phyloP scores from a whole-genome alignment of 176 grass and related monocot genomes.

The Cenchrus americanus region DNA sequence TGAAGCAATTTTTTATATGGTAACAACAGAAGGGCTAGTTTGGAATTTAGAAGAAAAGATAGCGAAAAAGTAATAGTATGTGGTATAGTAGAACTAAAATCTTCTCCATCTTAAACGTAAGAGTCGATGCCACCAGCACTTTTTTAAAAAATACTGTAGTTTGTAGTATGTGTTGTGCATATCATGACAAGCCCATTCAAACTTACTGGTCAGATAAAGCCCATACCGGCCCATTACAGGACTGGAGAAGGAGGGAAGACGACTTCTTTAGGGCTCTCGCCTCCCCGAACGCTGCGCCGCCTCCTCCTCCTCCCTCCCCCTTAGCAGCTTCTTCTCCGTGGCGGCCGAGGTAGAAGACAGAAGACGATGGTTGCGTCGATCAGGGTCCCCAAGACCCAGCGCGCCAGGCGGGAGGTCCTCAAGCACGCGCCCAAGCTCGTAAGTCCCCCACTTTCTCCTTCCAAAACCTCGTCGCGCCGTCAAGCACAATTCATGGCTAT shows the following conservation, averaged over 20 bases:
- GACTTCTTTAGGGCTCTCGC: neutral
- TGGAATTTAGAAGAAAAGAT: too few relatives aligned
- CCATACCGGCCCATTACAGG: neutral
- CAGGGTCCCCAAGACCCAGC: constrained; percentile 63
- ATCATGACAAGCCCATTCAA: neutral
- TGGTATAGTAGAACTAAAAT: too few relatives aligned
- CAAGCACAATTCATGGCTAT: neutral
- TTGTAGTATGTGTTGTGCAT: too few relatives aligned
- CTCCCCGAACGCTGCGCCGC: neutral
- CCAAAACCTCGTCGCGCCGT: neutral
- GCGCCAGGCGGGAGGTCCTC: constrained; percentile 68
- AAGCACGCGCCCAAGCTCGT: constrained; percentile 82
- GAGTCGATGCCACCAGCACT: too few relatives aligned
- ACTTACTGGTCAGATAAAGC: neutral
- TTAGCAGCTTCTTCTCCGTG: neutral
- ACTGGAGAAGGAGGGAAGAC: neutral
- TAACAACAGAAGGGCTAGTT: too few relatives aligned
- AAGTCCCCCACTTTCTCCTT: constrained; percentile 2
- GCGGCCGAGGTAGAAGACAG: neutral
- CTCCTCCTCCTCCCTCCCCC: neutral
- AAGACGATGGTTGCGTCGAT: constrained; percentile 52
- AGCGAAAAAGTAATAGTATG: too few relatives aligned
- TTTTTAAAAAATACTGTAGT: too few relatives aligned
- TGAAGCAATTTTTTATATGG: too few relatives aligned
- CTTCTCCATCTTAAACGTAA: too few relatives aligned